Evolutionary conservation across 192 early-diverging fungal genomes (phyloP).

Genomic region (Entomortierella parvispora): DNA sequence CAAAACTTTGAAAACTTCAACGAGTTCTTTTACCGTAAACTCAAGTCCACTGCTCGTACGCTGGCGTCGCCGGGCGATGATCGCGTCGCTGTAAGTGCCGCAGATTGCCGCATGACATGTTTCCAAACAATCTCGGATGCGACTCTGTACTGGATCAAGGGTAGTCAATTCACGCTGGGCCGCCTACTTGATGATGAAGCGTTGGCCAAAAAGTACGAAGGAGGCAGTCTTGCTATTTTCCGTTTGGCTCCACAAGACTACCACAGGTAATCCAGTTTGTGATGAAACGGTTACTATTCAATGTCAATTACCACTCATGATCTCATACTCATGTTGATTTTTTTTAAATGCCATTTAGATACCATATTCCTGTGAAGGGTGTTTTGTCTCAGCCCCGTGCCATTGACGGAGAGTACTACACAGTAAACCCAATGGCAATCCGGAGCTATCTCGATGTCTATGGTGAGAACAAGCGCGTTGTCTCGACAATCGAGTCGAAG

Average conservation of each 20-base stretch:
- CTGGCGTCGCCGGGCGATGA: slow-evolving; percentile 57
- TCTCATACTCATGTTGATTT: background rate
- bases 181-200: slow-evolving; percentile 64
- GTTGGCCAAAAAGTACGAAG: slow-evolving; percentile 63
- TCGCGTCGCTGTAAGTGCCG: slow-evolving; percentile 71
- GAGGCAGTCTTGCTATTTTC: slow-evolving; percentile 75
- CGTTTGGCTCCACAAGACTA: slow-evolving; percentile 89
- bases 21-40: slow-evolving; percentile 87
- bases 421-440: slow-evolving; percentile 88
- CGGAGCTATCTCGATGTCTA: slow-evolving; percentile 76
- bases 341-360: slow-evolving; percentile 21
- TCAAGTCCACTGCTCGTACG: slow-evolving; percentile 71
- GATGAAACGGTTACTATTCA: background rate
- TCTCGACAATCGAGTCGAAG: slow-evolving; percentile 70
- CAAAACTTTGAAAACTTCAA: slow-evolving; percentile 80
- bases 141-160: slow-evolving; percentile 85
- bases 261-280: slow-evolving; percentile 60
- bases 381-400: slow-evolving; percentile 58
- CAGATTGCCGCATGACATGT: slow-evolving; percentile 77
- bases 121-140: slow-evolving; percentile 75
- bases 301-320: background rate
- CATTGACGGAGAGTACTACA: slow-evolving; percentile 79
- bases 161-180: slow-evolving; percentile 70
- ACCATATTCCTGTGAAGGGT: slow-evolving; percentile 79
- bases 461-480: slow-evolving; percentile 77